phyloP scores from a whole-genome alignment of 176 grass and related monocot genomes.

The Triticum turgidum region DNA sequence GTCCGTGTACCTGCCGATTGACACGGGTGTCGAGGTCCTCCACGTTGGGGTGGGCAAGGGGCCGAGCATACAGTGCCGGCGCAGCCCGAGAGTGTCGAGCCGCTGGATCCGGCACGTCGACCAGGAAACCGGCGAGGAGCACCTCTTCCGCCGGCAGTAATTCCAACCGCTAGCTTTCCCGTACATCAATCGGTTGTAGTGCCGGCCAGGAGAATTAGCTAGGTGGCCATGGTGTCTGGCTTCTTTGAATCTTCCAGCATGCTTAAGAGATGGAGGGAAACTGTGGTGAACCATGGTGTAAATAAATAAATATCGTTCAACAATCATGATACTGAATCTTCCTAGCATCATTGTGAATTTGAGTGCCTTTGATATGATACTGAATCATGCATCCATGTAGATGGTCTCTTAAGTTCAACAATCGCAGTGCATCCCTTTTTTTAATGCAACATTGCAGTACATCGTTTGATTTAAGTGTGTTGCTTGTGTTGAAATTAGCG shows the following conservation, averaged over 20 bases:
- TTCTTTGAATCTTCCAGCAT: conserved; percentile 15
- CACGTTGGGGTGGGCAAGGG: conserved; percentile 85
- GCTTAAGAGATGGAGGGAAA: background rate
- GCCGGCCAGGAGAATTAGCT: too few species aligned
- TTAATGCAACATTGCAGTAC: too few species aligned
- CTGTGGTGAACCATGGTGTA: too few species aligned
- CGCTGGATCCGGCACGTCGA: conserved; percentile 78
- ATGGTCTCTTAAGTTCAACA: background rate
- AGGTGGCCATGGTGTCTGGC: background rate
- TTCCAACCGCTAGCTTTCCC: background rate
- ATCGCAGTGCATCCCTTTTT: background rate
- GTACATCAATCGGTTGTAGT: background rate
- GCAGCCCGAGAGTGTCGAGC: background rate
- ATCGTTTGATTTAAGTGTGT: too few species aligned
- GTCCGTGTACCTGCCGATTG: conserved; percentile 63
- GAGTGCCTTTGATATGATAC: too few species aligned
- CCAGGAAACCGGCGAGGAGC: conserved; percentile 63
- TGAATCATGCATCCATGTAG: background rate
- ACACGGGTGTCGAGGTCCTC: conserved; percentile 69
- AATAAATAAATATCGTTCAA: too few species aligned
- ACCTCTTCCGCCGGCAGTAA: conserved; percentile 67
- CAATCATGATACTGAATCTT: too few species aligned
- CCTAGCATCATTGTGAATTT: background rate
- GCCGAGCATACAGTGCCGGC: conserved; percentile 33
- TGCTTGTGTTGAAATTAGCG: too few species aligned